Conservation (phyloP, 2,329 filamentous ascomycete genomes). For the Penicillium digitatum region DNA sequence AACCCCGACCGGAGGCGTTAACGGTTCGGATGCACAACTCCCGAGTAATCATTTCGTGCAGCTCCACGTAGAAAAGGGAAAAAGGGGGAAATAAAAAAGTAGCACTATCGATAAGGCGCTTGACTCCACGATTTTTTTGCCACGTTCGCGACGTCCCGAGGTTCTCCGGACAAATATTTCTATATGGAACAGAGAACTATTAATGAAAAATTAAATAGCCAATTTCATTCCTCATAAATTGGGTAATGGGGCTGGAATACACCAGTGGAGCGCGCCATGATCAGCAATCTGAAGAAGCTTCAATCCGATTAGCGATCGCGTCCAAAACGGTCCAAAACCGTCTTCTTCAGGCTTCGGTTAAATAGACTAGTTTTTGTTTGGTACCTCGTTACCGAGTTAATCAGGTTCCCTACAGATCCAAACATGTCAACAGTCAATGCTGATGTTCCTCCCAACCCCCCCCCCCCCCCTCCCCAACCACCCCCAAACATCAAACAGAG, state of each 20-base stretch:
- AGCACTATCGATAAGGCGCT: neutral
- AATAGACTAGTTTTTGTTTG: neutral
- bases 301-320: slow-evolving; percentile 11
- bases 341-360: neutral
- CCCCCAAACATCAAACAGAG: slow-evolving; percentile 1
- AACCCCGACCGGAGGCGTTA: slow-evolving; percentile 1
- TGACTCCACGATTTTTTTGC: slow-evolving; percentile 21
- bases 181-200: neutral
- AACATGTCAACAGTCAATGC: neutral
- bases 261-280: slow-evolving; percentile 19
- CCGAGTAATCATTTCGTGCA: slow-evolving; percentile 9
- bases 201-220: neutral
- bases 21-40: slow-evolving; percentile 14
- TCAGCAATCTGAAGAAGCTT: slow-evolving; percentile 20
- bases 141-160: slow-evolving; percentile 16
- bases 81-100: neutral
- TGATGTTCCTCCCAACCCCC: slow-evolving; percentile 7
- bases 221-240: too few relatives aligned
- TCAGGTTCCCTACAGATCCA: slow-evolving; percentile 1
- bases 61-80: slow-evolving; percentile 11
- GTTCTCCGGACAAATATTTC: slow-evolving; percentile 3
- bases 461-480: slow-evolving; percentile 5
- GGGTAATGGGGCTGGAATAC: neutral
- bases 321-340: slow-evolving; percentile 1
- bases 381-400: neutral